These are phyloP conservation scores for Haplosporangium gracile DNA, from an alignment of 192 early-diverging fungal genomes.

Conservation along the genomic window DNA sequence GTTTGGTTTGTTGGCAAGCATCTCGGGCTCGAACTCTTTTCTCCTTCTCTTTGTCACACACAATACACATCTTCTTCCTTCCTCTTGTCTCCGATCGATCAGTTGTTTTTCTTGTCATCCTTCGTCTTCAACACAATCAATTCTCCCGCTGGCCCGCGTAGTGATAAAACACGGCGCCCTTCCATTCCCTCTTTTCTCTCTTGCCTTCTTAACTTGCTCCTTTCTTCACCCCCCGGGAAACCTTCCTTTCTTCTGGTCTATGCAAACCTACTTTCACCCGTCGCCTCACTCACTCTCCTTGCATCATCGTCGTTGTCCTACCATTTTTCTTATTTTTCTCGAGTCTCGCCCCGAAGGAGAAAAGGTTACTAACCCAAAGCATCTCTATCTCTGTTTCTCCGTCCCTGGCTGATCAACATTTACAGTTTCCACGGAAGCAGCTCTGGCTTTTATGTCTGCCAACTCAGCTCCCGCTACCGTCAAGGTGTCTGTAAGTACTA, in stretches of 20 bases:
- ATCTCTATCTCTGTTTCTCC: neutral
- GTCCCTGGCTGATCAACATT: neutral
- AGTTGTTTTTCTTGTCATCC: neutral
- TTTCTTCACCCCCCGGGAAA: neutral
- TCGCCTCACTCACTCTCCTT: neutral
- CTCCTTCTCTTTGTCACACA: neutral
- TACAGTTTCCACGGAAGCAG: conserved; percentile 74
- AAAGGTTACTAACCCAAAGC: neutral
- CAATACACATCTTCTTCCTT: too few relatives aligned
- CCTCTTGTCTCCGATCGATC: neutral
- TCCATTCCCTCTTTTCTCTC: neutral
- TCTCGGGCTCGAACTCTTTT: neutral
- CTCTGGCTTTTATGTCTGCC: conserved; percentile 77
- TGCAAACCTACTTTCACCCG: conserved; percentile 2
- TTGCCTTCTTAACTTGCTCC: neutral
- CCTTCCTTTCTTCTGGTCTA: neutral
- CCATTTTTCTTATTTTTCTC: neutral
- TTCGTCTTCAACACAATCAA: neutral
- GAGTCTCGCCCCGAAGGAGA: neutral
- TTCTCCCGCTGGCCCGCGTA: neutral
- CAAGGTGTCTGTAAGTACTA: conserved; percentile 42
- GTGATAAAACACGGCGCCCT: neutral
- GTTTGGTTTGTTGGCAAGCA: neutral
- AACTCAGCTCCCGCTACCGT: conserved; percentile 67
- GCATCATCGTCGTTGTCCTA: neutral